A percentile compares a stretch with the other conserved stretches of the same genome.
These are phyloP conservation scores for Peterozyma xylosa DNA, from an alignment of 805 yeast species.

Conservation along the genomic window DNA sequence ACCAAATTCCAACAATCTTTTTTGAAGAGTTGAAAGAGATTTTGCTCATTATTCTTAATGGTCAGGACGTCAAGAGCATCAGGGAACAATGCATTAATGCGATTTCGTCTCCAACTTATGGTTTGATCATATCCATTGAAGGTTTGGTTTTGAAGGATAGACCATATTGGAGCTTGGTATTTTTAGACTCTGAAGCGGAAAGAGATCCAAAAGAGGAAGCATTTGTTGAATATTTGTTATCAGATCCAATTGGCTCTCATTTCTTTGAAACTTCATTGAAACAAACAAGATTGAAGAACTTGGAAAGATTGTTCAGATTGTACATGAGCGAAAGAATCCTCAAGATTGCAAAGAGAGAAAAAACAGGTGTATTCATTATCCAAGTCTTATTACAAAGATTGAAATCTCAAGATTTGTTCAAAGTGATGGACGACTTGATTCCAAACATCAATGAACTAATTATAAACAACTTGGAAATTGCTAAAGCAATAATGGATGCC, in stretches of 20 bases:
- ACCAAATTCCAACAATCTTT: conserved; percentile 57
- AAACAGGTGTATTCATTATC: conserved; percentile 78
- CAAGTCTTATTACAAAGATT: conserved; percentile 62
- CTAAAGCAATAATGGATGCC: conserved; percentile 58
- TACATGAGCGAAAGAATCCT: conserved; percentile 71
- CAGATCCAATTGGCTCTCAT: conserved; percentile 92
- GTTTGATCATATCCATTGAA: conserved; percentile 70
- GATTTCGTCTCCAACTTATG: conserved; percentile 82
- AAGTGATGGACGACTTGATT: conserved; percentile 54
- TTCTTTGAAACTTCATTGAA: conserved; percentile 70
- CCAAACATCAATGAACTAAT: conserved; percentile 59
- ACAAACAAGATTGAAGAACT: conserved; percentile 57
- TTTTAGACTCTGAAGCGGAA: conserved; percentile 40
- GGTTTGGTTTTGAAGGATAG: conserved; percentile 73
- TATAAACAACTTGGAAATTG: conserved; percentile 65
- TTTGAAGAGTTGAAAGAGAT: conserved; percentile 53
- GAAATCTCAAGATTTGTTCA: conserved; percentile 47
- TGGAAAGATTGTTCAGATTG: conserved; percentile 58
- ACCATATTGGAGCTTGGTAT: conserved; percentile 58
- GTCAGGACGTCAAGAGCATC: conserved; percentile 34
- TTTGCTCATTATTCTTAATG: conserved; percentile 29
- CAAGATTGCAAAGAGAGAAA: conserved; percentile 71
- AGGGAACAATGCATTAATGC: conserved; percentile 75
- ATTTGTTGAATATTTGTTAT: conserved; percentile 73
- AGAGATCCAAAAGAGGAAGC: conserved; percentile 61